Percentiles rank a stretch among this genome's conserved stretches.
phyloP scores from a whole-genome alignment of 805 yeast genomes.

The Kodamaea kaohsiungensis region DNA sequence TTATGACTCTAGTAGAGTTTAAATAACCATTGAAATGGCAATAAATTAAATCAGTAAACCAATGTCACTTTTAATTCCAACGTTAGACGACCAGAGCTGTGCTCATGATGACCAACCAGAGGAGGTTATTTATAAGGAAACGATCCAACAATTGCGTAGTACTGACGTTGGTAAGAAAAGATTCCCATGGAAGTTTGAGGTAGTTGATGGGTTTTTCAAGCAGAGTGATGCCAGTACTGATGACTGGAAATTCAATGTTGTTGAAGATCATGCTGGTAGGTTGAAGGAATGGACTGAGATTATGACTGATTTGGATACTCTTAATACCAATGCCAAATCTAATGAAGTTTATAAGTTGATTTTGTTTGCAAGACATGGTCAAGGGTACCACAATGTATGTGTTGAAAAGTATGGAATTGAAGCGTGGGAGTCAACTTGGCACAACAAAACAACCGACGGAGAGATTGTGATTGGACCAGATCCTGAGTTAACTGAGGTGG shows the following conservation, averaged over 20 bases:
- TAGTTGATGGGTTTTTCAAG: slow-evolving; percentile 51
- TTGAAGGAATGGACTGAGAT: slow-evolving; percentile 43
- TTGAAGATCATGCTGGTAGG: slow-evolving; percentile 46
- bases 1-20: background rate
- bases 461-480: slow-evolving; percentile 60
- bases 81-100: slow-evolving; percentile 25
- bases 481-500: slow-evolving; percentile 57
- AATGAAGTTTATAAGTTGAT: slow-evolving; percentile 50
- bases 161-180: slow-evolving; percentile 24
- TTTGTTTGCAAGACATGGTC: slow-evolving; percentile 67
- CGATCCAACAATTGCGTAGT: slow-evolving; percentile 14
- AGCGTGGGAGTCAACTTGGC: slow-evolving; percentile 61
- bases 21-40: background rate
- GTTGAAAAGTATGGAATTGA: slow-evolving; percentile 55
- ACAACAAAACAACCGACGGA: slow-evolving; percentile 53
- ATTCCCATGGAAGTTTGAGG: slow-evolving; percentile 50
- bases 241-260: slow-evolving; percentile 47
- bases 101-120: slow-evolving; percentile 26
- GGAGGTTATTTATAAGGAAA: slow-evolving; percentile 17
- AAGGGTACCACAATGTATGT: slow-evolving; percentile 63
- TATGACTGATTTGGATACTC: slow-evolving; percentile 25
- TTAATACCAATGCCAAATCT: slow-evolving; percentile 35
- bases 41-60: background rate
- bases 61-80: slow-evolving; percentile 26
- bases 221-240: slow-evolving; percentile 47